Conservation (phyloP, 2,329 filamentous ascomycete genomes). For the Decorospora gaudefroyi region DNA sequence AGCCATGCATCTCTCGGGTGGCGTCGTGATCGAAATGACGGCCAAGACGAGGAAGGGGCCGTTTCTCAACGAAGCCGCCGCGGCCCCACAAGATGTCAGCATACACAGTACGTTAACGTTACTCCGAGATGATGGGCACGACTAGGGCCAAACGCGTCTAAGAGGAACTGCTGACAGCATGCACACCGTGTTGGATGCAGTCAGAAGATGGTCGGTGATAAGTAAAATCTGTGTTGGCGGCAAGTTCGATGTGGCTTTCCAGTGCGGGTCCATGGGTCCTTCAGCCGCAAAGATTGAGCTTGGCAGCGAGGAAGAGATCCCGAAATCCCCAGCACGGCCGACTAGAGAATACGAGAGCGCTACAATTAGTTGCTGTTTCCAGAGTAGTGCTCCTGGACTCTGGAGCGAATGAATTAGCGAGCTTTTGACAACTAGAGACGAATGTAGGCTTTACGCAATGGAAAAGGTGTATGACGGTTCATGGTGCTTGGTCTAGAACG, state of each 20-base stretch:
- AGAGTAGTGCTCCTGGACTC: too few relatives aligned
- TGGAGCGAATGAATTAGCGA: too few relatives aligned
- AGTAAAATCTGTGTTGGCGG: neutral
- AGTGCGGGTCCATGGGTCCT: neutral
- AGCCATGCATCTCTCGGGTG: slow-evolving; percentile 12
- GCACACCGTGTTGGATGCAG: slow-evolving; percentile 1
- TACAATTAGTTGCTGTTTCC: too few relatives aligned
- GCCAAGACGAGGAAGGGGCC: slow-evolving; percentile 7
- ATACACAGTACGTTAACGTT: slow-evolving; percentile 3
- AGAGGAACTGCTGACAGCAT: neutral
- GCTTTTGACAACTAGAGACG: too few relatives aligned
- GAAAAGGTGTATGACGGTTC: too few relatives aligned
- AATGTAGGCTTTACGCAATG: too few relatives aligned
- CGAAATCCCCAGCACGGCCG: neutral
- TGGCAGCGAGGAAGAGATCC: slow-evolving; percentile 1
- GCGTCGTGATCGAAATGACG: slow-evolving; percentile 13
- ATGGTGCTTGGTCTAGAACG: too few relatives aligned
- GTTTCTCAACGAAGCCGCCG: slow-evolving; percentile 5
- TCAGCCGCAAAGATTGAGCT: slow-evolving; percentile 7
- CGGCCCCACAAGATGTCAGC: slow-evolving; percentile 6
- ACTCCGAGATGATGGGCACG: slow-evolving; percentile 1
- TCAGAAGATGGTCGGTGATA: neutral
- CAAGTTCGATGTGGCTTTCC: slow-evolving; percentile 4
- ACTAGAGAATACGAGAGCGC: too few relatives aligned
- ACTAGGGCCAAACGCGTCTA: neutral